Evolutionary conservation across 371 early-diverging fungal species (phyloP).

Genomic region (Apophysomyces elegans): DNA sequence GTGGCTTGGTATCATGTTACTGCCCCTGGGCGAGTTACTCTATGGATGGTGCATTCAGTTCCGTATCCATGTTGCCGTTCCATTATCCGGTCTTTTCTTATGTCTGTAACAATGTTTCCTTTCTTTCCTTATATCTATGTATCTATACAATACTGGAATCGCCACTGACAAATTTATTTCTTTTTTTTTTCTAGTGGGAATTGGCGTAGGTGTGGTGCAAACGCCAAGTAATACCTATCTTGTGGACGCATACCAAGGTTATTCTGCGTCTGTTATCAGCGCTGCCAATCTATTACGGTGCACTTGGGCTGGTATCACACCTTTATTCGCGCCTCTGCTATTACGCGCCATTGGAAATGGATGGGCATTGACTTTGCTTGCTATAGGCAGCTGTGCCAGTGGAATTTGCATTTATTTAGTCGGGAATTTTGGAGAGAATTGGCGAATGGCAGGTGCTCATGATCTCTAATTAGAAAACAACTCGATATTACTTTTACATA

Average conservation of each 20-base stretch:
- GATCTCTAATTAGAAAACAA: neutral
- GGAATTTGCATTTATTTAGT: constrained; percentile 40
- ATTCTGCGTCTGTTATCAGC: constrained; percentile 52
- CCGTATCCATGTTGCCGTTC: constrained; percentile 26
- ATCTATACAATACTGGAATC: neutral
- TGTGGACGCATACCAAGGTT: constrained; percentile 41
- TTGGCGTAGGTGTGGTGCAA: constrained; percentile 50
- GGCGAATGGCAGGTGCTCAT: constrained; percentile 16
- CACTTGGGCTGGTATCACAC: constrained; percentile 43
- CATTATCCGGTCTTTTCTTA: constrained; percentile 41
- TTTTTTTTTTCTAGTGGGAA: constrained; percentile 33
- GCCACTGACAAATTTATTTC: neutral
- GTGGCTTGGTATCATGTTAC: constrained; percentile 47
- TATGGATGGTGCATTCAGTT: constrained; percentile 53
- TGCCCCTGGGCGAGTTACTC: constrained; percentile 40
- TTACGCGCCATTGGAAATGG: constrained; percentile 45
- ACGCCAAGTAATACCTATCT: constrained; percentile 54
- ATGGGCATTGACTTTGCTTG: constrained; percentile 50
- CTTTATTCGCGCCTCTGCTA: constrained; percentile 44
- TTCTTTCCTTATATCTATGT: neutral
- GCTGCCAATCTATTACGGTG: constrained; percentile 48
- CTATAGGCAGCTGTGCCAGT: constrained; percentile 28
- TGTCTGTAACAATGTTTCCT: constrained; percentile 25
- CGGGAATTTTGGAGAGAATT: constrained; percentile 21
- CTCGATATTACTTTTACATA: neutral